A percentile compares a stretch with the other conserved stretches of the same genome.
These are phyloP conservation scores for Lipomyces japonicus DNA, from an alignment of 805 yeast species.

Conservation along the genomic window DNA sequence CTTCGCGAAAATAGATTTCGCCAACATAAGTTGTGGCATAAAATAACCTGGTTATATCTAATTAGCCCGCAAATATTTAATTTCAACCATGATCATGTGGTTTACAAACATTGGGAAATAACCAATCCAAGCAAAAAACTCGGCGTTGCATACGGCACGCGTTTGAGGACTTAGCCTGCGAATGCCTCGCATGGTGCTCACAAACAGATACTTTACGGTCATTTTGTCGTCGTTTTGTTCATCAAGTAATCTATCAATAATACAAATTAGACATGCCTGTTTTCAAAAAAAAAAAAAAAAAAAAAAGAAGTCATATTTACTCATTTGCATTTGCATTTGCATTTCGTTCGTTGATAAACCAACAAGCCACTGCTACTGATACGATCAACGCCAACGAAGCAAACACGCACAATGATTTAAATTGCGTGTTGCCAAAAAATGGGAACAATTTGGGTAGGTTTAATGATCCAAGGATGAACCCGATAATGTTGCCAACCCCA, in stretches of 20 bases:
- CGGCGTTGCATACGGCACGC: conserved; percentile 50
- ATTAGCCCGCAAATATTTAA: no score
- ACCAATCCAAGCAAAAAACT: conserved; percentile 63
- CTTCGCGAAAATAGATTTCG: conserved; percentile 48
- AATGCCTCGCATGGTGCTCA: conserved; percentile 17
- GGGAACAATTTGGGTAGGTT: conserved; percentile 43
- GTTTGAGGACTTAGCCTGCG: conserved; percentile 49
- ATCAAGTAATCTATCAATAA: conserved; percentile 1
- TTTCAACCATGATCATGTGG: neutral
- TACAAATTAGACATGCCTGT: neutral
- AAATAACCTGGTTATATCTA: conserved; percentile 58
- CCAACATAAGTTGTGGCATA: conserved; percentile 66
- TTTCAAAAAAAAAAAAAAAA: neutral
- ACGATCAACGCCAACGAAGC: conserved; percentile 44
- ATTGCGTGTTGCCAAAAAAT: conserved; percentile 48
- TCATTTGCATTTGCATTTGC: conserved; percentile 45
- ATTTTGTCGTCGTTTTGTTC: conserved; percentile 31
- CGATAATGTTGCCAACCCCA: conserved; percentile 55
- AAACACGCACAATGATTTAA: conserved; percentile 47
- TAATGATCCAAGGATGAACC: conserved; percentile 52
- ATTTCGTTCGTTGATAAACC: conserved; percentile 45
- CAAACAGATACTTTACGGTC: conserved; percentile 14
- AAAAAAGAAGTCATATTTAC: no score
- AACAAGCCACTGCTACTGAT: conserved; percentile 43
- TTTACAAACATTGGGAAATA: conserved; percentile 23